Evolutionary conservation across 1,284 basidiomycete species (phyloP).

Genomic region (Pholiota adiposa): DNA sequence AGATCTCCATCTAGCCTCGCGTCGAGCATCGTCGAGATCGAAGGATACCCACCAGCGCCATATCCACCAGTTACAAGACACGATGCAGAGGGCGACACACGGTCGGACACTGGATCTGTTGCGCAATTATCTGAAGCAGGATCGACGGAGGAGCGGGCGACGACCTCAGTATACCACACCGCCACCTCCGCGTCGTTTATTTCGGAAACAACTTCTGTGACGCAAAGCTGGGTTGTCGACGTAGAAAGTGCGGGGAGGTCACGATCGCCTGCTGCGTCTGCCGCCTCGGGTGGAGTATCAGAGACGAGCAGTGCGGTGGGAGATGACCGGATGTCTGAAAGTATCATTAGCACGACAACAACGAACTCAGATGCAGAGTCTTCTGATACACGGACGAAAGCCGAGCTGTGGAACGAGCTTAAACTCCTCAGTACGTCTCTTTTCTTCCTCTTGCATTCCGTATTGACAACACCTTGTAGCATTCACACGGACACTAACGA

Average conservation of each 20-base stretch:
- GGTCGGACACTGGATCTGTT: constrained; percentile 54
- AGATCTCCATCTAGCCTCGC: constrained; percentile 45
- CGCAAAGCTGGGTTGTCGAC: constrained; percentile 21
- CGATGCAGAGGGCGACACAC: constrained; percentile 42
- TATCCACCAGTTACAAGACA: constrained; percentile 12
- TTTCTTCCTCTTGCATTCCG: background rate
- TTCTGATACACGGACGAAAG: constrained; percentile 51
- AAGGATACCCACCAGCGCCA: constrained; percentile 9
- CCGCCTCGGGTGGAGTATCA: constrained; percentile 2
- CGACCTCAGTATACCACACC: constrained; percentile 8
- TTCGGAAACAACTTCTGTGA: constrained; percentile 15
- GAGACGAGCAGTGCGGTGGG: constrained; percentile 4
- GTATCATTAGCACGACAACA: constrained; percentile 34
- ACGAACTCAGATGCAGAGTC: constrained; percentile 34
- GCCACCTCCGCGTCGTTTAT: constrained; percentile 16
- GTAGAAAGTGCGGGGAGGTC: constrained; percentile 5
- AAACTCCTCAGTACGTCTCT: constrained; percentile 78
- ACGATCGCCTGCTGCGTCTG: constrained; percentile 17
- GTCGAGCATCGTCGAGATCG: constrained; percentile 48
- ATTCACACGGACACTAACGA: constrained; percentile 85
- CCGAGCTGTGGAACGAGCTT: constrained; percentile 83
- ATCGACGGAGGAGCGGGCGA: constrained; percentile 22
- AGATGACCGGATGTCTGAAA: constrained; percentile 22
- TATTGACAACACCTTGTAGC: constrained; percentile 46
- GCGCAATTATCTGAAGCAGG: constrained; percentile 32